These are phyloP conservation scores for Lipomyces sp. DNA, from an alignment of 805 yeast genomes.

Conservation along the genomic window DNA sequence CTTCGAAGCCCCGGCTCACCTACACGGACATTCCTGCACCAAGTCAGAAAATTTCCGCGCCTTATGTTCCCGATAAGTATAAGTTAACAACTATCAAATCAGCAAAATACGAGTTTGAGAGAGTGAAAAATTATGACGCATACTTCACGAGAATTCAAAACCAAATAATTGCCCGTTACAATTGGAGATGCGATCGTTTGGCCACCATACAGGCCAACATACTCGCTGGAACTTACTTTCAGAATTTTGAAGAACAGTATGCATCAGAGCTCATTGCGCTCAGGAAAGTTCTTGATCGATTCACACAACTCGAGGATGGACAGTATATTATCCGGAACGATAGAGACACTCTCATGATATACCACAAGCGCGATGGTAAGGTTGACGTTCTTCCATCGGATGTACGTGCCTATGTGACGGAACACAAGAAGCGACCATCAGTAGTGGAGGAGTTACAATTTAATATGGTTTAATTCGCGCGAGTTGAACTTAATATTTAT, in stretches of 20 bases:
- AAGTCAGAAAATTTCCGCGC: neutral
- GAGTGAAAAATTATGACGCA: neutral
- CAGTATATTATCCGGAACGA: conserved; percentile 13
- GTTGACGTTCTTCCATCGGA: conserved; percentile 6
- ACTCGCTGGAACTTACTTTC: neutral
- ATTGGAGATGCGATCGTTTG: neutral
- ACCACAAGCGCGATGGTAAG: conserved; percentile 4
- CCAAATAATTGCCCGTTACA: neutral
- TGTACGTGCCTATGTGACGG: neutral
- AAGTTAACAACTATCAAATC: neutral
- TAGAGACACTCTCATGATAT: conserved; percentile 4
- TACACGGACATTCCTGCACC: neutral
- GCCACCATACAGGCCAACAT: neutral
- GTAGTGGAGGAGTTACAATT: neutral
- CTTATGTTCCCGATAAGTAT: neutral
- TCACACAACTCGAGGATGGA: conserved; percentile 6
- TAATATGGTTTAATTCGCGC: neutral
- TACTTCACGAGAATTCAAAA: neutral
- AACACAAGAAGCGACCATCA: neutral
- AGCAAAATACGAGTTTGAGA: neutral
- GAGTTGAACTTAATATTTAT: neutral
- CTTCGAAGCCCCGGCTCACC: neutral
- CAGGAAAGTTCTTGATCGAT: neutral
- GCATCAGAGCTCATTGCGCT: neutral
- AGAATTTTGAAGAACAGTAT: neutral